Base-by-base conservation (phyloP, 2,329 filamentous ascomycete species). In the Cercospora zeae-maydis region DNA sequence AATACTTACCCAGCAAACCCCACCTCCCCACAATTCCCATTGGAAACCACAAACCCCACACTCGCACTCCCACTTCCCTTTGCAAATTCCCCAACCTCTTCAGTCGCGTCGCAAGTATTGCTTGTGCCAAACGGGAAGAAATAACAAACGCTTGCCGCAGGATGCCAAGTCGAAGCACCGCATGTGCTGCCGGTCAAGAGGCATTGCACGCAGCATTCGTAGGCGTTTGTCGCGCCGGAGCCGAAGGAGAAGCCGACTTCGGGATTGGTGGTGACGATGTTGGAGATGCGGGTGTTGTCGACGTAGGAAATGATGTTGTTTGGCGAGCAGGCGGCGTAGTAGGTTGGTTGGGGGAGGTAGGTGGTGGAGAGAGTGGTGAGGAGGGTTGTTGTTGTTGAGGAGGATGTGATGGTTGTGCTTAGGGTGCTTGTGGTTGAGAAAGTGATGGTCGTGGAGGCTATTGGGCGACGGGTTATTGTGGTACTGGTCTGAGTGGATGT, bases 131-230 rank as follows among this genome's bases (percentile, higher is more conserved):
- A 19, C 21, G 63, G 57, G 53, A 66, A 66, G 47, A 66, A 61
- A 36, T 66, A 66, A 16, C 63, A 66, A 7, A 57, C 63, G 0
- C 58, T 37, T 2, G 61, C 53, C 5, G 63, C 61, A 11, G 60
- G 58, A 52, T 66, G 63, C 27, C 52, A 66, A 4, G 63, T 66
- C n/a, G 63, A 66, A 55, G 51, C 45, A 2, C 61, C 63, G 53
- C 63, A 66, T 6, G 58, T 27, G 24, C 24, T 61, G 8, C 58
- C 58, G 14, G 24, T 58, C 21, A 58, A 24, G 10, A 60, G 36
- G 34, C 63, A 66, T 27, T 66, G 63, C 27, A 62, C 63, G 39
- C 63, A 66, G 61, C 63, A 66, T 4, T 51, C 53, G 31, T 66
- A 66, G 16, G 63, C 61, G n/a, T 30, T 30, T 11, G 58, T 47